Evolutionary conservation across 306 rosid genomes (phyloP), one percentile per base, ranked within the genome.

Genomic region (Calophaca sinica): DNA sequence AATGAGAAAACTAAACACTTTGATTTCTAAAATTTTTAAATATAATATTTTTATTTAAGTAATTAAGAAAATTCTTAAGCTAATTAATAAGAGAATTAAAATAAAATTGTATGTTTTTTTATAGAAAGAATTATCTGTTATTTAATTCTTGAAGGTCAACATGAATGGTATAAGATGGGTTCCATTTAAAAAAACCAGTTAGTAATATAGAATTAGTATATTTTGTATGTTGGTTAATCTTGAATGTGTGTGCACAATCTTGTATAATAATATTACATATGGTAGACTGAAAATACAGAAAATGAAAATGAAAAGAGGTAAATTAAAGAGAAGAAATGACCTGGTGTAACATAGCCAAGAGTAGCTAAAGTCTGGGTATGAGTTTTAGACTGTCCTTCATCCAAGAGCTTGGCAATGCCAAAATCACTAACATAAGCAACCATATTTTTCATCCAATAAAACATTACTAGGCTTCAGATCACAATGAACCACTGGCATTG

Each of bases 401-500:
- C 70, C 50, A 80, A 48, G 7, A 80, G 75, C 5, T 66, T 73
- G 10, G 83, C 62, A 48, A 80, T 80, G 38, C 83, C 75, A 48
- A 79, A 79, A 65, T 79, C 83, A 29, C 49, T 74, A 53, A 79
- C 68, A 59, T 80, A 80, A 4, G 84, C 84, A 20, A 74, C 72
- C 75, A 80, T 66, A 52, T 80, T 42, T n/a, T 74, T 68, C 57
- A 14, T 80, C 75, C 5, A 73, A 14, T 14, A 73, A 59, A 10
- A 80, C 73, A 68, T 74, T 80, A 15, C 72, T 80, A 4, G 79
- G 72, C 70, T 75, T 75, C 52, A 75, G 13, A 66, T 79, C 83
- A 5, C 79, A 73, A 57, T 80, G 80, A 74, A 74, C 84, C 14
- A 74, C 64, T 20, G 61, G 51, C 9, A 45, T 50, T 59, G 80